These are phyloP conservation scores for Saccharata proteae DNA, from an alignment of 2,329 filamentous ascomycete genomes.

Conservation along the genomic window DNA sequence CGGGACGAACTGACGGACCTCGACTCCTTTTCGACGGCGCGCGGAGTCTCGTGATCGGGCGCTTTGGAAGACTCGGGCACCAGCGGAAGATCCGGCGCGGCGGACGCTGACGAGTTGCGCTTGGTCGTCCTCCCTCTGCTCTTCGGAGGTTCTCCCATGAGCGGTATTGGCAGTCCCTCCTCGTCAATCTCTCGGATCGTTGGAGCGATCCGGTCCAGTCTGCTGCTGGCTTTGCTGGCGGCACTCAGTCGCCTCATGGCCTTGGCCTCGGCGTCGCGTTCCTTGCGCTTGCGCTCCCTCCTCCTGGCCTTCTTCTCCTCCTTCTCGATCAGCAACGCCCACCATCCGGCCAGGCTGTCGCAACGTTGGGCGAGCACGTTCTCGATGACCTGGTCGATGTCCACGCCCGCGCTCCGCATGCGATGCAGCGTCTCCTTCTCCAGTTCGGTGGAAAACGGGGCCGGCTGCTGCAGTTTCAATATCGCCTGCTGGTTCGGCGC, in stretches of 20 bases:
- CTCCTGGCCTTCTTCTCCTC: slow-evolving; percentile 77
- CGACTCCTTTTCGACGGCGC: slow-evolving; percentile 66
- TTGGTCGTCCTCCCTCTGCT: slow-evolving; percentile 68
- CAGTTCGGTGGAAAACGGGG: slow-evolving; percentile 72
- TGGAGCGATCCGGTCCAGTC: slow-evolving; percentile 68
- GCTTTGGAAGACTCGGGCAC: slow-evolving; percentile 50
- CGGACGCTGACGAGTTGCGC: slow-evolving; percentile 39
- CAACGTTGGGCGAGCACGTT: slow-evolving; percentile 84
- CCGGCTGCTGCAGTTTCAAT: slow-evolving; percentile 64
- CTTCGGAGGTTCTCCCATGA: slow-evolving; percentile 45
- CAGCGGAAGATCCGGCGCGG: slow-evolving; percentile 61
- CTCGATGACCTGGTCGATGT: slow-evolving; percentile 89
- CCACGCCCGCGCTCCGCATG: slow-evolving; percentile 87
- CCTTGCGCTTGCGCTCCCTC: slow-evolving; percentile 70
- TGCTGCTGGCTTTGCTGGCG: slow-evolving; percentile 81
- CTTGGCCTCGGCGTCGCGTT: slow-evolving; percentile 71
- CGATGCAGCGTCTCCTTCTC: slow-evolving; percentile 87
- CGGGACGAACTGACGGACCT: slow-evolving; percentile 67
- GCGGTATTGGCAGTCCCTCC: slow-evolving; percentile 44
- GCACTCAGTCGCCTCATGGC: slow-evolving; percentile 73
- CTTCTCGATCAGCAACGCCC: slow-evolving; percentile 87
- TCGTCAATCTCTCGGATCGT: slow-evolving; percentile 69
- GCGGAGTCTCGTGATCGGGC: slow-evolving; percentile 41
- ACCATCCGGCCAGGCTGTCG: slow-evolving; percentile 88
- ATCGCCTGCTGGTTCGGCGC: slow-evolving; percentile 83